Base-by-base conservation (phyloP, 2,329 filamentous ascomycete genomes). In the Talaromyces sp. region DNA sequence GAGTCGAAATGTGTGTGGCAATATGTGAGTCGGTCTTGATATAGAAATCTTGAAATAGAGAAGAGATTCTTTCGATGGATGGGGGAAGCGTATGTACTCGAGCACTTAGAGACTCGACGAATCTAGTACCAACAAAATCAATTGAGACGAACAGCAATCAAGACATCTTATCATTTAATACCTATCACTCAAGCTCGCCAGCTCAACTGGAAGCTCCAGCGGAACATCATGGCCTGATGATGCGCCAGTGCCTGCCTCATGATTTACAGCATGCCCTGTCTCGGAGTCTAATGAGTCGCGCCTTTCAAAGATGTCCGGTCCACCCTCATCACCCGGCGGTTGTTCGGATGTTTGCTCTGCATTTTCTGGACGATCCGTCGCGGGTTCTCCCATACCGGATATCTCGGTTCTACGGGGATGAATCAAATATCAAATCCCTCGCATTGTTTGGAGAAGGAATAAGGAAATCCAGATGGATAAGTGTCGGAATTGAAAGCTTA, bases 11-110 rank as follows among this genome's bases (percentile, higher is more conserved):
- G 75, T 98, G 93, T 0, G 92, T 97, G 62, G 87, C 86, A 66
- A 98, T 93, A 71, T 95, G 91, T 1, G 88, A 85, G 11, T 92
- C 90, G 25, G 93, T 92, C 64, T 89, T 86, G 49, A 85, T 82
- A 75, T 99, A 99, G 77, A 98, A 99, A 65, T 96, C 92, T 78
- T 99, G 95, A 75, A 98, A 98, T 62, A 95, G 84, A n/a, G 87
- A 85, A 9, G 93, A 90, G 17, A 98, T 84, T 68, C 86, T 89
- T 57, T 96, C 92, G 73, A 96, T 90, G 54, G 87, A 91, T 0
- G 95, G 89, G 5, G 95, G 95, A 5, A 88, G 89, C 2, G 91
- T 87, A 73, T 97, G 91, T 37, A 96, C 89, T 82, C 91, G 97
- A 71, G 92, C 92, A 57, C 88, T 90, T 31, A 99, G 82, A 7